Base-by-base conservation (phyloP, 805 yeast species). In the Myxozyma lipomycoides region DNA sequence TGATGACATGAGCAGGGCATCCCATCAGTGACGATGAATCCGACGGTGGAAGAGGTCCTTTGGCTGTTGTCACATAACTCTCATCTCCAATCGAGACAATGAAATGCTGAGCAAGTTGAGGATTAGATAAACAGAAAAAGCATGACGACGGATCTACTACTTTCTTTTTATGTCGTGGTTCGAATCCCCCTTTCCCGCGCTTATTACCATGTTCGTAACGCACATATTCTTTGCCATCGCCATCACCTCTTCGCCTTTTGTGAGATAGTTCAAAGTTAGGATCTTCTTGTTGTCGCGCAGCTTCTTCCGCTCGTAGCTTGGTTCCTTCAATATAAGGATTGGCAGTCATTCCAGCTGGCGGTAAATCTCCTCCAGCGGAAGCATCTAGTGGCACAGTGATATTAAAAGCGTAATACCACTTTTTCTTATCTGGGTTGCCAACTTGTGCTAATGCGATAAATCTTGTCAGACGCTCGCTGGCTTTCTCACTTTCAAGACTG, bases 61-160 rank as follows among this genome's bases (percentile, higher is more conserved):
- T 88, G 0, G 95, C 95, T 15, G 82, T 73, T 0, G 96, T 83
- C 50, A 89, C 45, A 64, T 88, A 89, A 0, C 80, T 69, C 41
- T 72, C 70, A 10, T 76, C 75, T 0, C 86, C 91, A 46, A 90
- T 83, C 0, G 93, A 78, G 0, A 88, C 74, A 10, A 89, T 78
- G 84, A 90, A 80, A 65, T 88, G 95, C 1, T 85, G 73, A 57
- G 84, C 90, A 4, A 85, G 74, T 12, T 81, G 76, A 0, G 95
- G 85, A 61, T 86, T 87, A 1, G 91, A 79, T 18, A 89, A 74
- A 64, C 96, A 89, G 62, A 89, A 86, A 67, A 86, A 89, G 63
- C 97, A 89, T 9, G 49, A 24, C 17, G 61, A 58, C 10, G 63
- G 58, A 23, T 55, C 56, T 23, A 50, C 45, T 17, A 38, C 40